Evolutionary conservation across 495 filamentous ascomycete species (phyloP).

Genomic region (Paragyromitra xinjiangensis): DNA sequence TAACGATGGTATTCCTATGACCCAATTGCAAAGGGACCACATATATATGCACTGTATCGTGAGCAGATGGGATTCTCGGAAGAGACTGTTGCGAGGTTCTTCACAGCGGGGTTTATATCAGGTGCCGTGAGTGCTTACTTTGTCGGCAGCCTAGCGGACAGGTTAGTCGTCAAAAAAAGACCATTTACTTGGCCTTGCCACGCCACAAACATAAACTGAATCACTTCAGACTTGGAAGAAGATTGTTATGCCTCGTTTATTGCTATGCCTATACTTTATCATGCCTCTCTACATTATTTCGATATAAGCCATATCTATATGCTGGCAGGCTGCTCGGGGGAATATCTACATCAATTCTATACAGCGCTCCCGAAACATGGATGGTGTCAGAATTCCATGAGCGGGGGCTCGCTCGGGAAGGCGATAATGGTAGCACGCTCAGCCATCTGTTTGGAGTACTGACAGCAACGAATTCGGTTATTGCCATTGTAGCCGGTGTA

Average conservation of each 20-base stretch:
- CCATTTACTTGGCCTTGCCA: not conserved
- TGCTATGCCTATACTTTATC: conserved; percentile 64
- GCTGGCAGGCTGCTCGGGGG: conserved; percentile 65
- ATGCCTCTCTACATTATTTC: conserved; percentile 62
- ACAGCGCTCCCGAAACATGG: conserved; percentile 68
- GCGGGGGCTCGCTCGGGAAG: conserved; percentile 52
- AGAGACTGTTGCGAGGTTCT: conserved; percentile 62
- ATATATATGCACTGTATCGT: conserved; percentile 66
- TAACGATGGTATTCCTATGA: not conserved
- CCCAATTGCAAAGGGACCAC: conserved; percentile 60
- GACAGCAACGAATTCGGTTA: conserved; percentile 64
- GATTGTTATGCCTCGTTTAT: conserved; percentile 62
- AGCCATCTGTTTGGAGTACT: conserved; percentile 64
- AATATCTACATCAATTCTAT: conserved; percentile 65
- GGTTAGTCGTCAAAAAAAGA: conserved; percentile 39
- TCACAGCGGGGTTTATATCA: conserved; percentile 65
- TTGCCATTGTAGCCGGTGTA: conserved; percentile 64
- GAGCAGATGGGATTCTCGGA: conserved; percentile 64
- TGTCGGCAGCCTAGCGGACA: conserved; percentile 64
- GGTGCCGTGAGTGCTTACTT: conserved; percentile 63
- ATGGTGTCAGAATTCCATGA: conserved; percentile 66
- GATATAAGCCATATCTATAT: conserved; percentile 61
- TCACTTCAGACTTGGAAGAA: conserved; percentile 59
- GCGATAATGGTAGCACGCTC: conserved; percentile 57
- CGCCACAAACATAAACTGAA: not conserved